Evolutionary conservation across 495 filamentous ascomycete species (phyloP).

Genomic region (Pseudevernia furfuracea): DNA sequence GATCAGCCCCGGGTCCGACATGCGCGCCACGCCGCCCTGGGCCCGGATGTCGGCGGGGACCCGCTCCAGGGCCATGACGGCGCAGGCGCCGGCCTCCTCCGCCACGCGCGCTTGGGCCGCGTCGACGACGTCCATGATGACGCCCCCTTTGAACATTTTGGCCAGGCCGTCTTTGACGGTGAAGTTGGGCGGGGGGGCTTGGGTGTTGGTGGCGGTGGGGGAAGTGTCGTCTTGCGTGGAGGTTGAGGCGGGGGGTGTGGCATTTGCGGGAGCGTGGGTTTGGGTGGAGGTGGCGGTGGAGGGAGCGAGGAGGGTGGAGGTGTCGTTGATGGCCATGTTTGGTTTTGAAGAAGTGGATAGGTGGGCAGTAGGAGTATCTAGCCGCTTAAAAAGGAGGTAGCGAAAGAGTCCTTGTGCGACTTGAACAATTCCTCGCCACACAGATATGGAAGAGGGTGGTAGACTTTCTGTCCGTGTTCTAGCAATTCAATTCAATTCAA

Average conservation of each 20-base stretch:
- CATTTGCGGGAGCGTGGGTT: background rate
- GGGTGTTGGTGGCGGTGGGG: constrained; percentile 28
- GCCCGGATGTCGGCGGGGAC: constrained; percentile 94
- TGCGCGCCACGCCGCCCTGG: constrained; percentile 88
- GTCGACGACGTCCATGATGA: constrained; percentile 98
- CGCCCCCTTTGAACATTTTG: constrained; percentile 95
- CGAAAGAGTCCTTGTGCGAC: background rate
- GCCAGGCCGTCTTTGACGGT: constrained; percentile 88
- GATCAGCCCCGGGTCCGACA: constrained; percentile 95
- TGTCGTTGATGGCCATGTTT: constrained; percentile 20
- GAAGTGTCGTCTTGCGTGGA: constrained; percentile 23
- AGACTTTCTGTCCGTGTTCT: no score
- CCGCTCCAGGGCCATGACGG: constrained; percentile 97
- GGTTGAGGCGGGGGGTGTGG: constrained; percentile 1
- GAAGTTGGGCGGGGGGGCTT: constrained; percentile 43
- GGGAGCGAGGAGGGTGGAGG: constrained; percentile 4
- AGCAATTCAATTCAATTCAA: no score
- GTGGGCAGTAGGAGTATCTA: background rate
- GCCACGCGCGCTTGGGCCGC: constrained; percentile 92
- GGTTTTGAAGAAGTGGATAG: background rate
- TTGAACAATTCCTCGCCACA: background rate
- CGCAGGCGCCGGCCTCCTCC: constrained; percentile 90
- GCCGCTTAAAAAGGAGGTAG: background rate
- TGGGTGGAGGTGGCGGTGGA: constrained; percentile 1
- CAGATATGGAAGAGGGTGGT: background rate